Evolutionary conservation across 352 stramenopile genomes (phyloP), one percentile per base, ranked within the genome.

Genomic region (Pythium chondricola): DNA sequence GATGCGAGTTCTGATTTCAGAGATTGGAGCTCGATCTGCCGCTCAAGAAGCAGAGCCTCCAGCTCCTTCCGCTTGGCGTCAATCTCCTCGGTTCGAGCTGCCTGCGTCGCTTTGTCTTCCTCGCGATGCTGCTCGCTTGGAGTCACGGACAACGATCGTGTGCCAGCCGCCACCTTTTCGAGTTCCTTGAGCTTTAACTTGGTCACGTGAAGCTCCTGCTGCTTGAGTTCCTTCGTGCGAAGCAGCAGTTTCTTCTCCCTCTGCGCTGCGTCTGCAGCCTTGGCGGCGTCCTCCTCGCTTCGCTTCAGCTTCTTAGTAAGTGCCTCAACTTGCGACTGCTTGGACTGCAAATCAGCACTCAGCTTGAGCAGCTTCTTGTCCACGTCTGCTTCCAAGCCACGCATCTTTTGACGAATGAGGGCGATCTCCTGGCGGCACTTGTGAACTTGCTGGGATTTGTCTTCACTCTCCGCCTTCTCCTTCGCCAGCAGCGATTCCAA

Each of bases 181-280:
- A 85, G 68, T 47, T 86, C 71, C 22, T 72, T 71, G 24, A 91
- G 39, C 50, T 73, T 77, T 25, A 86, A 49, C 39, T 82, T 78
- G 2, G 74, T 63, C 39, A 85, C 47, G 17, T 69, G 66, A 18
- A 89, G 49, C 24, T 85, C 72, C 17, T 85, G 74, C 18, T 87
- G 70, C 48, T 85, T 89, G 1, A 66, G 72, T 18, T 71, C 66
- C 63, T 80, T 85, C 6, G 64, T 62, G 20, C 66, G 74, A 26
- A 61, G 55, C 10, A 79, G 48, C 14, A 63, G 60, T 47, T 77
- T 82, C 0, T 65, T 69, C 22, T 85, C 74, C 8, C 72, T 69
- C 58, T 74, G 79, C 1, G 68, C 61, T 14, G 67, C 33, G 24
- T 85, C 74, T 6, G 69, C 36, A 16, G 73, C 59, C 39, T 69